Evolutionary conservation across 2,329 filamentous ascomycete genomes (phyloP).

Genomic region (Ustulina deusta): DNA sequence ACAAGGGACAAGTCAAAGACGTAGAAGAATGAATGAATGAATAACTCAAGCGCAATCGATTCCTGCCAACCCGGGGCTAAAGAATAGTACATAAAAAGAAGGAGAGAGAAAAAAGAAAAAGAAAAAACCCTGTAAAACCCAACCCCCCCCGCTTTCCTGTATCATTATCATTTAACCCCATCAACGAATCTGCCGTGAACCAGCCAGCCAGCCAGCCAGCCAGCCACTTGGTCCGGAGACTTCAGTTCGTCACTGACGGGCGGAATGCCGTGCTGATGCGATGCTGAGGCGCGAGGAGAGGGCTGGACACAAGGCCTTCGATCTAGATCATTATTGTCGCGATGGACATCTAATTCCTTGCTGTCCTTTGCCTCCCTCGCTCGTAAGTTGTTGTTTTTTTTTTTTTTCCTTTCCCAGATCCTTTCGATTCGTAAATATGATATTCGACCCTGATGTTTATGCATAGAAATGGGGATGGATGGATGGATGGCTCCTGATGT

Average conservation of each 20-base stretch:
- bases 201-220: too few relatives aligned
- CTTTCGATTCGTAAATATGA: too few relatives aligned
- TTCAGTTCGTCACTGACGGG: too few relatives aligned
- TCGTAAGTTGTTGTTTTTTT: not conserved
- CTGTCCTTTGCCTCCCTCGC: not conserved
- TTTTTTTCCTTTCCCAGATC: not conserved
- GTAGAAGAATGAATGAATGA: not conserved
- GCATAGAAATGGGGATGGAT: too few relatives aligned
- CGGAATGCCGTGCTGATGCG: not conserved
- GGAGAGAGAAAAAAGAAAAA: not conserved
- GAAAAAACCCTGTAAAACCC: not conserved
- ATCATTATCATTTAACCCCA: slow-evolving; percentile 14
- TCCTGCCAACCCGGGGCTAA: not conserved
- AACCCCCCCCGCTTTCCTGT: slow-evolving; percentile 7
- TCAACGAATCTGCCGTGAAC: not conserved
- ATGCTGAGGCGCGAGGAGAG: too few relatives aligned
- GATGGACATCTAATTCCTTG: not conserved
- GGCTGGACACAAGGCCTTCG: not conserved
- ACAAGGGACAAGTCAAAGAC: not conserved
- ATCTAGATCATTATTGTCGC: not conserved
- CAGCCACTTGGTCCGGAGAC: too few relatives aligned
- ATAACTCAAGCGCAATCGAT: slow-evolving; percentile 16
- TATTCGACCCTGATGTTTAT: too few relatives aligned
- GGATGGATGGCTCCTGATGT: too few relatives aligned
- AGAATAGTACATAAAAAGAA: not conserved